Evolutionary conservation across 768 basidiomycete genomes (phyloP), one percentile per base, ranked within the genome.

Genomic region (Xerocomellus intermedius): DNA sequence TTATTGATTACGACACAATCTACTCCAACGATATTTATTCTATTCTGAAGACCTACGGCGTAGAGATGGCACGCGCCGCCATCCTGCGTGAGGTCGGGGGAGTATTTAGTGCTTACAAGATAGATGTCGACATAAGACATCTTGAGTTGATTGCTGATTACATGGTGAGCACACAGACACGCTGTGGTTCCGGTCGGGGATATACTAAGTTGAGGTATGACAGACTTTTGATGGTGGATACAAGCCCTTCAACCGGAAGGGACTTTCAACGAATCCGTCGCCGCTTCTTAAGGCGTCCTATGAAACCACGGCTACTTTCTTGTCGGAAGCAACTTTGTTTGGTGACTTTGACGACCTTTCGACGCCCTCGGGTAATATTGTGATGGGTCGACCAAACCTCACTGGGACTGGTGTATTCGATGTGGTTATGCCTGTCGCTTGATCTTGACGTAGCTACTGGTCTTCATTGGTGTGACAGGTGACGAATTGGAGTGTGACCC

Each of bases 361-460:
- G 19, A 88, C 89, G 21, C 96, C 96, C 3, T 94, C 94, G 5
- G 89, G 93, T 1, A 92, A 86, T 68, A 89, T 99, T 69, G 95
- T 98, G 32, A 62, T 97, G 55, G 96, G 96, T 41, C 81, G 87
- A 58, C 91, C 94, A 9, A 91, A 83, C 67, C 75, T 78, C 48
- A 92, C 87, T n/a, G 96, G 96, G n/a, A 98, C 96, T 22, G 97
- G 95, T 5, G 84, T 85, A 33, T 99, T 98, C 64, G 95, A 94
- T 68, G 82, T 98, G 38, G 82, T 91, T 53, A 83, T 85, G 82
- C 78, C 79, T 28, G 43, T 66, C 26, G 30, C 38, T 19, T 63
- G 41, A 64, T 24, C 32, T 42, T 52, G 37, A 49, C 45, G 42
- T 44, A 55, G 16, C 33, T 14, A 21, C 30, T 45, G 32, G n/a